phyloP scores from a whole-genome alignment of 768 basidiomycete genomes.

The Boletus patriciae region DNA sequence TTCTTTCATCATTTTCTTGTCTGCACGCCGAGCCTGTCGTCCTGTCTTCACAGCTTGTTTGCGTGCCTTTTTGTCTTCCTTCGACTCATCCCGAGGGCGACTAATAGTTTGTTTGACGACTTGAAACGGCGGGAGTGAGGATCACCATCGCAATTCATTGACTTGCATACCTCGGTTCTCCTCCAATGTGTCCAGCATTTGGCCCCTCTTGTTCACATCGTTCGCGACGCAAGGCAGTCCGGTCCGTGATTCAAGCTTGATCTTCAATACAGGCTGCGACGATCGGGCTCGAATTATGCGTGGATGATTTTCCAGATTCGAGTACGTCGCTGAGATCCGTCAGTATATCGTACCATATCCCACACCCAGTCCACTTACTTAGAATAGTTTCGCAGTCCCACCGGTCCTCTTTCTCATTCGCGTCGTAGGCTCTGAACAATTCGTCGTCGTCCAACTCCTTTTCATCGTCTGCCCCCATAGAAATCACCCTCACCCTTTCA shows the following conservation, averaged over 20 bases:
- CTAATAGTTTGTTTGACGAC: constrained; percentile 49
- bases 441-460: constrained; percentile 45
- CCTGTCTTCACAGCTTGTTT: constrained; percentile 70
- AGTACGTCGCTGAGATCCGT: constrained; percentile 74
- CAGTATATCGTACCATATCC: constrained; percentile 4
- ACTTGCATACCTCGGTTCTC: constrained; percentile 27
- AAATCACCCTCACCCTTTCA: constrained; percentile 50
- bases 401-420: constrained; percentile 59
- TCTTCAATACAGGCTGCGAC: constrained; percentile 55
- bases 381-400: constrained; percentile 99
- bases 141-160: neutral
- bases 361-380: constrained; percentile 50
- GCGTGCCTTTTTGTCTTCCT: constrained; percentile 69
- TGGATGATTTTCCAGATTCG: constrained; percentile 98
- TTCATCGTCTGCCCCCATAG: constrained; percentile 47
- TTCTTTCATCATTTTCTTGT: constrained; percentile 68
- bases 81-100: constrained; percentile 73
- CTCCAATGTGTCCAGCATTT: constrained; percentile 19
- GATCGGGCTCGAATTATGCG: constrained; percentile 74
- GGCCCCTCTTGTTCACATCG: constrained; percentile 19
- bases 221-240: constrained; percentile 62
- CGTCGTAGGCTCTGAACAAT: constrained; percentile 40
- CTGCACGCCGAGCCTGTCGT: constrained; percentile 59
- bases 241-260: constrained; percentile 71
- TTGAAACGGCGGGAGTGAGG: constrained; percentile 6